Evolutionary conservation across 768 basidiomycete genomes (phyloP).

Genomic region (Clathrus columnatus): DNA sequence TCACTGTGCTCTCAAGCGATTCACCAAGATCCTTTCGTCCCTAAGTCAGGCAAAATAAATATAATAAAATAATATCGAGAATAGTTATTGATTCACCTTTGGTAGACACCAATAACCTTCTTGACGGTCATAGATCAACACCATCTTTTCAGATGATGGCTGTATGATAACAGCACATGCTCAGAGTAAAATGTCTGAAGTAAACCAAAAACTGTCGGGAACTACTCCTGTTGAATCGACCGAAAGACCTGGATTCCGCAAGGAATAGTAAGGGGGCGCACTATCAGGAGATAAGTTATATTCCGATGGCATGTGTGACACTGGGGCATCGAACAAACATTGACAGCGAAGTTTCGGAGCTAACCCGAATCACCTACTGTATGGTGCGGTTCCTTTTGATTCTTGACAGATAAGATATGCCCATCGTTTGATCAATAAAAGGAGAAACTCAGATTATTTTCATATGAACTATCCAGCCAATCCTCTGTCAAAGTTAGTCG

Average conservation of each 20-base stretch:
- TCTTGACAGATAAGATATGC: too few species aligned
- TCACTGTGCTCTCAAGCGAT: conserved; percentile 45
- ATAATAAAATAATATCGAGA: too few species aligned
- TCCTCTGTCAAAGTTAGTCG: too few species aligned
- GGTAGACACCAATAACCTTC: conserved; percentile 49
- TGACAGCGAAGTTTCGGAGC: too few species aligned
- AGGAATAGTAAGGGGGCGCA: background rate
- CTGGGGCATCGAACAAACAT: too few species aligned
- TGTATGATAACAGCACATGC: conserved; percentile 59
- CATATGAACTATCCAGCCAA: too few species aligned
- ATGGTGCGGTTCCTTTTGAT: too few species aligned
- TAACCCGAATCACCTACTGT: too few species aligned
- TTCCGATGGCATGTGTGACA: background rate
- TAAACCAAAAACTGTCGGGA: conserved; percentile 37
- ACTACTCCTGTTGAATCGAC: conserved; percentile 33
- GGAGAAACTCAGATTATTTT: too few species aligned
- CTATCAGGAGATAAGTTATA: background rate
- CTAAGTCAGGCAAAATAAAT: too few species aligned
- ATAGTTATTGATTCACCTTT: too few species aligned
- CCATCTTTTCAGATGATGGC: conserved; percentile 42
- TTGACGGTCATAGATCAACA: conserved; percentile 37
- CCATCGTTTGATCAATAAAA: too few species aligned
- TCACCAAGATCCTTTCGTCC: conserved; percentile 64
- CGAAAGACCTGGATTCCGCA: conserved; percentile 21
- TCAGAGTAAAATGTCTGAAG: conserved; percentile 46